A percentile compares a stretch with the other conserved stretches of the same genome.
phyloP scores from a whole-genome alignment of 1,284 basidiomycete genomes.

The Sporisorium sorghi region DNA sequence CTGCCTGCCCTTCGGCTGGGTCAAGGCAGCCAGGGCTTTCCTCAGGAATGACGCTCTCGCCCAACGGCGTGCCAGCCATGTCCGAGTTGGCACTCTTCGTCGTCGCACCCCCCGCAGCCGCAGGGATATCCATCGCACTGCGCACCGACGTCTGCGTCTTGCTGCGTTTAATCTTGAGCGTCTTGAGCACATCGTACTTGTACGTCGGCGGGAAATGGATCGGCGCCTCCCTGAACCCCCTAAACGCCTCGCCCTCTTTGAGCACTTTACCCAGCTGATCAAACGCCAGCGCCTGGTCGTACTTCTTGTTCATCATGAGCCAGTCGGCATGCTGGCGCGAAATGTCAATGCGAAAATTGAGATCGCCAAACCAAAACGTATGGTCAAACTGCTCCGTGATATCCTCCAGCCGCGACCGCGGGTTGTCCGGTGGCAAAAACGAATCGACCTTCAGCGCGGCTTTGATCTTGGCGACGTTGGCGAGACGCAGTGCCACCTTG shows the following conservation, averaged over 20 bases:
- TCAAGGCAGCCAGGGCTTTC: slow-evolving; percentile 17
- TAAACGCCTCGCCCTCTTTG: slow-evolving; percentile 72
- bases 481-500: slow-evolving; percentile 66
- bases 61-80: slow-evolving; percentile 13
- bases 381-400: slow-evolving; percentile 85
- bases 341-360: slow-evolving; percentile 72
- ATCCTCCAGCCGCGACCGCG: slow-evolving; percentile 72
- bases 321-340: slow-evolving; percentile 73
- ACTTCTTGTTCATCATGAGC: slow-evolving; percentile 72
- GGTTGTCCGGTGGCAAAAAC: slow-evolving; percentile 76
- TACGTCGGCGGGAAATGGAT: slow-evolving; percentile 74
- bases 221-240: slow-evolving; percentile 75
- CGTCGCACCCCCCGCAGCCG: neutral
- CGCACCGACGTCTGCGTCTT: slow-evolving; percentile 28
- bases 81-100: slow-evolving; percentile 12
- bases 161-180: slow-evolving; percentile 69
- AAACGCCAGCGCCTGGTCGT: slow-evolving; percentile 74
- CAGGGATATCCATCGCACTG: slow-evolving; percentile 30
- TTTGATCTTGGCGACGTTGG: slow-evolving; percentile 72
- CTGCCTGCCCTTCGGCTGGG: neutral
- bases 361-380: slow-evolving; percentile 74
- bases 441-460: slow-evolving; percentile 72
- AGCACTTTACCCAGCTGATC: slow-evolving; percentile 83
- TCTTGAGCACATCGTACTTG: slow-evolving; percentile 80
- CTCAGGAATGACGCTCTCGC: slow-evolving; percentile 43